Evolutionary conservation across 306 rosid species (phyloP).

Genomic region (Sophora flavescens): DNA sequence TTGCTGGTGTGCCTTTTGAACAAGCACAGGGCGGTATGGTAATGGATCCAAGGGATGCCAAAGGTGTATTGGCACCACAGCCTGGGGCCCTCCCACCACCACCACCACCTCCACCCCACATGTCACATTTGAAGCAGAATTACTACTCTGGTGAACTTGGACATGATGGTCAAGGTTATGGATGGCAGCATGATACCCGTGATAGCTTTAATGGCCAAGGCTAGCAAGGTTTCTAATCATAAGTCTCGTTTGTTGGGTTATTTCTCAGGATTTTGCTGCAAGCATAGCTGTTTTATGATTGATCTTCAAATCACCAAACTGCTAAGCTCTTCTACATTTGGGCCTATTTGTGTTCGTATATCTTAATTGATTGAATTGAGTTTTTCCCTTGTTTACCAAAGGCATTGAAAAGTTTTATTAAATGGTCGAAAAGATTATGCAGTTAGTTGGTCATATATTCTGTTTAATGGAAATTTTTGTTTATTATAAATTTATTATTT

Average conservation of each 20-base stretch:
- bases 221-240: conserved; percentile 39
- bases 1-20: conserved; percentile 68
- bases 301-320: conserved; percentile 36
- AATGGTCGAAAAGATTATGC: neutral
- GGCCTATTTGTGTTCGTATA: conserved; percentile 41
- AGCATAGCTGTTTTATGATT: conserved; percentile 18
- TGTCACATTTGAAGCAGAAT: conserved; percentile 66
- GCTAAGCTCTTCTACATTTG: conserved; percentile 30
- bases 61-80: conserved; percentile 75
- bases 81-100: conserved; percentile 67
- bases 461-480: neutral
- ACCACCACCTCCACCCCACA: conserved; percentile 71
- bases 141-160: conserved; percentile 67
- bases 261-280: conserved; percentile 37
- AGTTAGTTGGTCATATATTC: neutral
- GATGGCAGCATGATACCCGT: conserved; percentile 74
- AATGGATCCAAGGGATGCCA: conserved; percentile 80
- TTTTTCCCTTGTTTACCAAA: conserved; percentile 37
- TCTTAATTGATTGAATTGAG: conserved; percentile 28
- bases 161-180: conserved; percentile 71
- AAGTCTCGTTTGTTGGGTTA: conserved; percentile 28
- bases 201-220: conserved; percentile 71
- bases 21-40: conserved; percentile 60
- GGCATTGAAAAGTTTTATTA: neutral
- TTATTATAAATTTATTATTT: no score